Base-by-base conservation (phyloP, 768 basidiomycete species). In the Lactarius hatsudake region DNA sequence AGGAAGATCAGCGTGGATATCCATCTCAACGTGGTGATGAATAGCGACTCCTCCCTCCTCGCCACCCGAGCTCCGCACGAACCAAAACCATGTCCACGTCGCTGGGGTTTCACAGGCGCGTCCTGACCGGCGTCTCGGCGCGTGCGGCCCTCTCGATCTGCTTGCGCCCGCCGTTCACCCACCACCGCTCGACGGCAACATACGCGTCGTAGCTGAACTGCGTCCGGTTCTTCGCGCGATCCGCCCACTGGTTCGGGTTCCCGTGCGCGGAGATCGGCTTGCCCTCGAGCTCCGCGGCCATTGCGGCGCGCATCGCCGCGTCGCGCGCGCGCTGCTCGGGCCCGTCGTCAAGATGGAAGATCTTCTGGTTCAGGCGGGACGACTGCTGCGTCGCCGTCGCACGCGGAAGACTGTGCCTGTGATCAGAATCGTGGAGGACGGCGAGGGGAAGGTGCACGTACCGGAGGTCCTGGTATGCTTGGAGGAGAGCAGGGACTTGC, bases 181-280 rank as follows among this genome's bases (percentile, higher is more conserved):
- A 85, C 83, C 85, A 87, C 63, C 71, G 71, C 55, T 86, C 82
- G 7, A 80, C 84, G 42, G 76, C 83, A 12, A 32, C 74, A 55
- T 86, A 84, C 0, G 84, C 83, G 65, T 87, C 85, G 66, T 86
- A 86, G 17, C 79, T 78, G 74, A 86, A 87, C 71, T 83, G 81
- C 5, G 69, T 70, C 42, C 57, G 64, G 61, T 75, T 86, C 79
- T 84, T 85, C 60, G 73, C 75, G 71, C 78, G 79, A 72, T 87
- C 86, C 6, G 85, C 84, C 86, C 86, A 87, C 67, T 84, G 79
- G 68, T 87, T 87, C 64, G 79, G 76, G 69, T 81, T 84, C 2
- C 76, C 78, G 48, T 74, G 71, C 28, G 66, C 30, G 77, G 77
- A 18, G 32, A 62, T 56, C 63, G 57, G 43, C 59, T 51, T 66